Conservation (phyloP, 1,139 yeast genomes). For the Pichia sp. region DNA sequence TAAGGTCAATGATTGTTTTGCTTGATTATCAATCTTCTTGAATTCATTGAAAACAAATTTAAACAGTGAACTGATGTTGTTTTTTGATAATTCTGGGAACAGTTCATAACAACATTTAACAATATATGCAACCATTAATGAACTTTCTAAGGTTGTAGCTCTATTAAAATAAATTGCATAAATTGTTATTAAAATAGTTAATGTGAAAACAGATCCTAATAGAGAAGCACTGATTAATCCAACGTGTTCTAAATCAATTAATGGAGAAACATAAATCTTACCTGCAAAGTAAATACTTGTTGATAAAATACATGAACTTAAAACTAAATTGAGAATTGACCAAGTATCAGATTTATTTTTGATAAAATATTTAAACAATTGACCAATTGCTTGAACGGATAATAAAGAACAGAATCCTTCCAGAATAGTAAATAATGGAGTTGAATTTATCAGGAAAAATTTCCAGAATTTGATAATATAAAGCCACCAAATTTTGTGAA, state of each 20-base stretch:
- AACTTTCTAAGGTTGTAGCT: slow-evolving; percentile 86
- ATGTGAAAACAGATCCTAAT: slow-evolving; percentile 76
- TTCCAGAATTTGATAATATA: slow-evolving; percentile 60
- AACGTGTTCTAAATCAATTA: slow-evolving; percentile 50
- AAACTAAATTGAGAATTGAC: slow-evolving; percentile 68
- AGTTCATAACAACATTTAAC: slow-evolving; percentile 90
- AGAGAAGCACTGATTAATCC: slow-evolving; percentile 74
- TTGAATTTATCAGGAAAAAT: slow-evolving; percentile 62
- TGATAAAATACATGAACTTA: slow-evolving; percentile 72
- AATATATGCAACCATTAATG: slow-evolving; percentile 79
- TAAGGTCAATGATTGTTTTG: slow-evolving; percentile 18
- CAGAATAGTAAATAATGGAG: slow-evolving; percentile 79
- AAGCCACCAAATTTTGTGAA: slow-evolving; percentile 28
- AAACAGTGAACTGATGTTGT: slow-evolving; percentile 32
- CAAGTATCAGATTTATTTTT: slow-evolving; percentile 65
- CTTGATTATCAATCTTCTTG: slow-evolving; percentile 30
- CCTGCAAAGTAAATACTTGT: slow-evolving; percentile 72
- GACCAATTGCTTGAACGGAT: slow-evolving; percentile 87
- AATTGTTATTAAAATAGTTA: slow-evolving; percentile 66
- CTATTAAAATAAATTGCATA: slow-evolving; percentile 78
- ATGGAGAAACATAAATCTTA: slow-evolving; percentile 69
- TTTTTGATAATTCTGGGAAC: slow-evolving; percentile 70
- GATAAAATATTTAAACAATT: slow-evolving; percentile 70
- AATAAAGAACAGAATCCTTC: slow-evolving; percentile 92
- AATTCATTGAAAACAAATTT: slow-evolving; percentile 38